Evolutionary conservation across 2,329 filamentous ascomycete genomes (phyloP), one percentile per base, ranked within the genome.

Genomic region (Cytospora leucostoma): DNA sequence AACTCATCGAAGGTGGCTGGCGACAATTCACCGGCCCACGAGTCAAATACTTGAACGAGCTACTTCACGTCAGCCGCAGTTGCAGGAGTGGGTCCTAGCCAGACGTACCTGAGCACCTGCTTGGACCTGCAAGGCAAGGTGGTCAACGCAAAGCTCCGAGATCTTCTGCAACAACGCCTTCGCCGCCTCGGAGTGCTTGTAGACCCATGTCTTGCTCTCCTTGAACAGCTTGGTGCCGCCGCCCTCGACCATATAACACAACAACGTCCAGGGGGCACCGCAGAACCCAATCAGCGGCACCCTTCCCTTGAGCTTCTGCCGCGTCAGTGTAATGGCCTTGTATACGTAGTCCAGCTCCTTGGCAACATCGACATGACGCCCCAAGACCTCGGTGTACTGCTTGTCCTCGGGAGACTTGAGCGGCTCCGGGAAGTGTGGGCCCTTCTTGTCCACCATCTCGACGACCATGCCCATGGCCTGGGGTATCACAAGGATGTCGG

Each of bases 241-340:
- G 17, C 95, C 95, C 78, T 99, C 95, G 19, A 98, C 92, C 95
- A 99, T 99, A 80, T 99, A 99, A 80, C 94, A 97, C 72, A 99
- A 84, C 65, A 99, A 78, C 2, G 95, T 99, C 92, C 95, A 99
- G 0, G 95, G 95, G 8, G 95, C 93, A 61, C 95, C 95, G 71
- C 93, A 97, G 80, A 99, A 99, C 40, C 95, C 95, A 74, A 97
- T 96, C 68, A 99, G 79, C 7, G 95, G 95, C 37, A 99, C 95
- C 53, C 93, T 84, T 0, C 95, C 95, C 55, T 88, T 83, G 59
- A 99, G 79, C 82, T 97, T 97, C 75, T 91, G 84, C 69, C 95
- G 84, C 33, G 95, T 98, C 72, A 97, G 76, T 0, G 93, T 96
- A 68, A 99, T 96, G 19, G 94, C 95, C 73, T 93, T 88, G 83